Evolutionary conservation across 2,329 filamentous ascomycete genomes (phyloP).

Genomic region (Cercospora janseana): DNA sequence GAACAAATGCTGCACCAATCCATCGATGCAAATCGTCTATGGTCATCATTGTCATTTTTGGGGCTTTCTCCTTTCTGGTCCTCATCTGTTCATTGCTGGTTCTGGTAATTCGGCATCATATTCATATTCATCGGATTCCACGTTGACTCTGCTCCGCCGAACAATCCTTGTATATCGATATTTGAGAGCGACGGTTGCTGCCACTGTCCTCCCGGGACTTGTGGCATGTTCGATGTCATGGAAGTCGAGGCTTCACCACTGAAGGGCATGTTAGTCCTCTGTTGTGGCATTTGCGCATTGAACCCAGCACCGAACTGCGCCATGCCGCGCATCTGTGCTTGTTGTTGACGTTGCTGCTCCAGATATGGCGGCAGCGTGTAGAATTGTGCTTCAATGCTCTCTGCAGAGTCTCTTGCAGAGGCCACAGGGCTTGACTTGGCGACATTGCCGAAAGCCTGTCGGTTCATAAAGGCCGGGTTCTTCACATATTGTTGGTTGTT

Average conservation of each 20-base stretch:
- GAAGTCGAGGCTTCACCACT: constrained; percentile 22
- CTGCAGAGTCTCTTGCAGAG: constrained; percentile 36
- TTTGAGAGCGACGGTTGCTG: constrained; percentile 33
- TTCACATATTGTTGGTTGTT: constrained; percentile 43
- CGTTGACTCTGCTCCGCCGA: constrained; percentile 36
- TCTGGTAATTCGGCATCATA: constrained; percentile 26
- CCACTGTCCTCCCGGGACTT: constrained; percentile 21
- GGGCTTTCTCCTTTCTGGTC: not conserved
- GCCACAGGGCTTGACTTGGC: constrained; percentile 16
- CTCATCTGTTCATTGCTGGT: constrained; percentile 12
- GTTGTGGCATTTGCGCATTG: constrained; percentile 6
- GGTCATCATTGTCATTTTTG: not conserved
- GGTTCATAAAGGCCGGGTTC: constrained; percentile 17
- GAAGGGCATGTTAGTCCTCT: constrained; percentile 21
- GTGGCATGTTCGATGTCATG: constrained; percentile 20
- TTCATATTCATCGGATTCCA: constrained; percentile 36
- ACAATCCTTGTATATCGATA: constrained; percentile 40
- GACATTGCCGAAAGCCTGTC: constrained; percentile 20
- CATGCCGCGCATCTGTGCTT: constrained; percentile 18
- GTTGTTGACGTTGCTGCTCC: constrained; percentile 49
- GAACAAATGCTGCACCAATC: constrained; percentile 8
- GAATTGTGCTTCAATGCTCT: constrained; percentile 71
- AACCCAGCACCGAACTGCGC: constrained; percentile 27
- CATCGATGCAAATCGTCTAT: not conserved
- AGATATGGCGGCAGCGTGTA: constrained; percentile 71